Percentiles rank a stretch among this genome's conserved stretches.
Evolutionary conservation across 768 basidiomycete species (phyloP).

Genomic region (Russula virescens): DNA sequence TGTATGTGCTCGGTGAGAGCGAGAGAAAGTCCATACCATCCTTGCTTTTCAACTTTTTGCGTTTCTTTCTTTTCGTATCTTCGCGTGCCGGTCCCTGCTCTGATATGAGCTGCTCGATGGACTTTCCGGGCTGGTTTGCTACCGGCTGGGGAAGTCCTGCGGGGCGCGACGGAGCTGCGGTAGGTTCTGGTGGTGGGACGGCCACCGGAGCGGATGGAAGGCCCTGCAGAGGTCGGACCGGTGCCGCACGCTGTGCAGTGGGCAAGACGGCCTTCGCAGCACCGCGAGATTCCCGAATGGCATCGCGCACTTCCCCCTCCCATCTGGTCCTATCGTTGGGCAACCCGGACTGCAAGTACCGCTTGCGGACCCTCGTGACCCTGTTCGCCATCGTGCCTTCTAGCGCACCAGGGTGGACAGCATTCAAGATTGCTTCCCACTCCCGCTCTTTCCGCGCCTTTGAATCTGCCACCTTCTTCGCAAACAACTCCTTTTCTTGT

Average conservation of each 20-base stretch:
- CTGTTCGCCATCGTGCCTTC: conserved; percentile 44
- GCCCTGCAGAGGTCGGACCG: background rate
- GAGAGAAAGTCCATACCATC: conserved; percentile 18
- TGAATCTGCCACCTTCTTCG: conserved; percentile 60
- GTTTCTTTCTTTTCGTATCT: conserved; percentile 31
- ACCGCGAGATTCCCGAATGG: conserved; percentile 51
- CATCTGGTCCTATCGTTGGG: conserved; percentile 48
- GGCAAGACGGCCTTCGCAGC: conserved; percentile 42
- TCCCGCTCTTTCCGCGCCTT: conserved; percentile 52
- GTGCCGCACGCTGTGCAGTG: conserved; percentile 27
- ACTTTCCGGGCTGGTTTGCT: conserved; percentile 44
- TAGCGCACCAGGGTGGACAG: conserved; percentile 49
- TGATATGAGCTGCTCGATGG: conserved; percentile 45
- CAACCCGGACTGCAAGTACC: conserved; percentile 55
- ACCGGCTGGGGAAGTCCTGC: conserved; percentile 37
- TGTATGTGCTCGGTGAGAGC: background rate
- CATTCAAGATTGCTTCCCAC: conserved; percentile 55
- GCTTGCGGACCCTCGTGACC: conserved; percentile 48
- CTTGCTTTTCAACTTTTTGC: conserved; percentile 32
- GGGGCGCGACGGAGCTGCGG: background rate
- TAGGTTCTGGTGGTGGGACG: conserved; percentile 2
- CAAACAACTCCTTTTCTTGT: conserved; percentile 49
- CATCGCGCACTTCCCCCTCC: conserved; percentile 54
- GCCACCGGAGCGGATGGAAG: background rate
- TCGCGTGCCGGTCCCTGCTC: conserved; percentile 45